phyloP scores from a whole-genome alignment of 1,284 basidiomycete species.

The Rhodotorula glutinis region DNA sequence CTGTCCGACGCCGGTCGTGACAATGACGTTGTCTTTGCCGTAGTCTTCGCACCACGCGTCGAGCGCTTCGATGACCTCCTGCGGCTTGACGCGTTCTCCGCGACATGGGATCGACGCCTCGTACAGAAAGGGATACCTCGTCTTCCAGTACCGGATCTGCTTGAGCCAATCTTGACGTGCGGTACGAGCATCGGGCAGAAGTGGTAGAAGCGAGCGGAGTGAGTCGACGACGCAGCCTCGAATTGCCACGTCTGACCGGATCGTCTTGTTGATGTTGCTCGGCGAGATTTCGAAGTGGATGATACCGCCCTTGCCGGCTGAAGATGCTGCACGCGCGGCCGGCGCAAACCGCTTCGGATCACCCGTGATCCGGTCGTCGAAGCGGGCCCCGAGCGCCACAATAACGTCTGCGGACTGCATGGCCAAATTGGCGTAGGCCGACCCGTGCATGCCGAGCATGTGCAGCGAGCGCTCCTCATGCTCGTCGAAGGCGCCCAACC shows the following conservation, averaged over 20 bases:
- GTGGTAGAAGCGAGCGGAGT: conserved; percentile 73
- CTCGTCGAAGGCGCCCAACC: conserved; percentile 94
- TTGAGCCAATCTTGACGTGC: conserved; percentile 71
- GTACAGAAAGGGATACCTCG: conserved; percentile 85
- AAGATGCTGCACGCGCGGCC: conserved; percentile 79
- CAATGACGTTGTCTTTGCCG: conserved; percentile 80
- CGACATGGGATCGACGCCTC: conserved; percentile 58
- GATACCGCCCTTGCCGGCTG: conserved; percentile 85
- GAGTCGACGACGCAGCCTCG: conserved; percentile 89
- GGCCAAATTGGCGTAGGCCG: conserved; percentile 93
- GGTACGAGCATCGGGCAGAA: conserved; percentile 61
- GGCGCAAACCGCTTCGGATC: conserved; percentile 88
- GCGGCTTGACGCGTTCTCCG: conserved; percentile 82
- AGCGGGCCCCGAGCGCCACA: conserved; percentile 91
- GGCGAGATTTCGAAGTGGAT: conserved; percentile 99
- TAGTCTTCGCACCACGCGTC: conserved; percentile 63
- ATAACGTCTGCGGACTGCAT: conserved; percentile 97
- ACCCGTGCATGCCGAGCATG: conserved; percentile 99
- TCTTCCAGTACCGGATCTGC: conserved; percentile 81
- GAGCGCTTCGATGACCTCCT: conserved; percentile 92
- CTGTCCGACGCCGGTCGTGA: conserved; percentile 94
- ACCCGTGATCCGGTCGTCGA: conserved; percentile 97
- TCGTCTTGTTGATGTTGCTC: conserved; percentile 99
- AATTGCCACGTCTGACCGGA: conserved; percentile 89
- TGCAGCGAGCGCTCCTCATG: conserved; percentile 74